A percentile compares a stretch with the other conserved stretches of the same genome.
These are phyloP conservation scores for Yarrowia porcina DNA, from an alignment of 805 yeast genomes.

Conservation along the genomic window DNA sequence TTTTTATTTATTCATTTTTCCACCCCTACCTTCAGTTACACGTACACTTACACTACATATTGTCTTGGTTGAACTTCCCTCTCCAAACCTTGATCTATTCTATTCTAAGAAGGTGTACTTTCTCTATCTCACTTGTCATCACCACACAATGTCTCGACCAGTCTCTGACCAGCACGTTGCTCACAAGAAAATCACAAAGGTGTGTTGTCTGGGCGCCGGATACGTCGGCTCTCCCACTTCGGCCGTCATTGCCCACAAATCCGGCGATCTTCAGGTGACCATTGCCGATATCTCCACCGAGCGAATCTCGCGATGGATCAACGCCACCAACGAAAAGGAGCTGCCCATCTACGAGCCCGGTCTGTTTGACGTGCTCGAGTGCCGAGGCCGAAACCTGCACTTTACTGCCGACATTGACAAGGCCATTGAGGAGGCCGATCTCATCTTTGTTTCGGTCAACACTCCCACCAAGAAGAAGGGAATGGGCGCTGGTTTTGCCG, in stretches of 20 bases:
- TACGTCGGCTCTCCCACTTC: slow-evolving; percentile 38
- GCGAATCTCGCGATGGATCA: slow-evolving; percentile 36
- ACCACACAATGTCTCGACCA: slow-evolving; percentile 22
- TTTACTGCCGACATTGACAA: slow-evolving; percentile 36
- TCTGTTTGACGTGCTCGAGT: slow-evolving; percentile 34
- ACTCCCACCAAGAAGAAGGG: slow-evolving; percentile 37
- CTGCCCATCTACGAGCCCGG: slow-evolving; percentile 38
- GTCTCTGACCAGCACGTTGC: slow-evolving; percentile 23
- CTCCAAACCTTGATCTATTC: not conserved
- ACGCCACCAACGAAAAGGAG: slow-evolving; percentile 32
- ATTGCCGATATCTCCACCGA: slow-evolving; percentile 36
- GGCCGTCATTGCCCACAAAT: slow-evolving; percentile 35
- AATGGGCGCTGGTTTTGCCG: slow-evolving; percentile 36
- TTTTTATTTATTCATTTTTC: too few relatives aligned
- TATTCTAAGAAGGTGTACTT: not conserved
- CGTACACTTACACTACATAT: too few relatives aligned
- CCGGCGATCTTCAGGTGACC: slow-evolving; percentile 34
- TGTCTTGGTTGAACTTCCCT: too few relatives aligned
- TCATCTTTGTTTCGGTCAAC: slow-evolving; percentile 37
- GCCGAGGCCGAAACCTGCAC: slow-evolving; percentile 33
- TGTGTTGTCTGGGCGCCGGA: slow-evolving; percentile 38
- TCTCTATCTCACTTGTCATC: not conserved
- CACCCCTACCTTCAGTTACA: not conserved
- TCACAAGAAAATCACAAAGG: slow-evolving; percentile 26
- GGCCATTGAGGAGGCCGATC: slow-evolving; percentile 36